These are phyloP conservation scores for Pseudotulostoma volvatum DNA, from an alignment of 495 filamentous ascomycete genomes.

Conservation along the genomic window DNA sequence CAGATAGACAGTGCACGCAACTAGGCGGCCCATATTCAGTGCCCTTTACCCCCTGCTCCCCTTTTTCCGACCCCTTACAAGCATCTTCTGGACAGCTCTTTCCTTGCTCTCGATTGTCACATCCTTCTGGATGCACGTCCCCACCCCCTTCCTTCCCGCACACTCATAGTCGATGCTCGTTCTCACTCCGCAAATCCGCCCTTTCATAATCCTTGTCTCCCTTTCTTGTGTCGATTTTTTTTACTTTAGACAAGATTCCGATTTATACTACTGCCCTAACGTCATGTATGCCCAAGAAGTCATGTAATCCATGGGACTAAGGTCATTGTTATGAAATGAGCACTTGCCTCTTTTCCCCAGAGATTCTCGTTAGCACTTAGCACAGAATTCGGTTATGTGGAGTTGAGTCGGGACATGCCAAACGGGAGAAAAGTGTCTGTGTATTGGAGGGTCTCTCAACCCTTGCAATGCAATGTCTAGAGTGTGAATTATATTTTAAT, in stretches of 20 bases:
- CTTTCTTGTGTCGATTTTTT: slow-evolving; percentile 9
- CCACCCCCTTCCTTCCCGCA: slow-evolving; percentile 7
- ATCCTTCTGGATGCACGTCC: neutral
- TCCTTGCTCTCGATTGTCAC: slow-evolving; percentile 7
- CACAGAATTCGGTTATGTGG: neutral
- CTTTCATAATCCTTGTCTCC: no score
- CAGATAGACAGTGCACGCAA: neutral
- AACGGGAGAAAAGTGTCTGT: neutral
- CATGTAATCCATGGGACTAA: slow-evolving; percentile 30
- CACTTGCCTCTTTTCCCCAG: neutral
- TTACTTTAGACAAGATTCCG: slow-evolving; percentile 30
- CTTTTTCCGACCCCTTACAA: slow-evolving; percentile 13
- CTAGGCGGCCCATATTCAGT: slow-evolving; percentile 3
- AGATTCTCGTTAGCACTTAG: neutral
- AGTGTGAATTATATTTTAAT: neutral
- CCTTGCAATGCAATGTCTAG: neutral
- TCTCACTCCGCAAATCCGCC: no score
- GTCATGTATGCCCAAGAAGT: slow-evolving; percentile 36
- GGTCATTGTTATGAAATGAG: slow-evolving; percentile 21
- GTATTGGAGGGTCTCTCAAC: neutral
- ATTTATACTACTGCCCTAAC: slow-evolving; percentile 17
- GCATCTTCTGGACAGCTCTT: slow-evolving; percentile 17
- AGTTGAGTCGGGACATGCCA: neutral
- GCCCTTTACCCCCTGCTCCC: slow-evolving; percentile 4
- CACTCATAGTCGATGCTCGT: slow-evolving; percentile 2